Base-by-base conservation (phyloP, 495 filamentous ascomycete species). In the Hypoxylon crocopeplum region DNA sequence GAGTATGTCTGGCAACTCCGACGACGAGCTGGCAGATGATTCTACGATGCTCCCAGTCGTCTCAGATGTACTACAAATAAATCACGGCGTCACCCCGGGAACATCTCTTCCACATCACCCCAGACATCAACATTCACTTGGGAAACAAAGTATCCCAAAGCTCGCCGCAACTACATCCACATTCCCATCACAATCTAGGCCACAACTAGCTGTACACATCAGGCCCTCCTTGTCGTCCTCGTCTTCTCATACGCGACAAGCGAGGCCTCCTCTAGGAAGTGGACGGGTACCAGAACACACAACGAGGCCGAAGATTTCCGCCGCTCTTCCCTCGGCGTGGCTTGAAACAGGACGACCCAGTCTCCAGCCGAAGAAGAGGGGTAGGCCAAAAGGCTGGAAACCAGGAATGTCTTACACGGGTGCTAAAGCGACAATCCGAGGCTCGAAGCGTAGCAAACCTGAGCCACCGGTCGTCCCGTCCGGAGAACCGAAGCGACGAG, bases 371-470 rank as follows among this genome's bases (percentile, higher is more conserved):
- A 68, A 29, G 29, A 67, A 63, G 39, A 57, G 67, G 21, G 67
- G 69, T 8, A 62, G 69, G 10, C 69, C 67, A 15, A 72, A 64
- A 21, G 64, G 60, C 11, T 66, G 57, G 64, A 67, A 59, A 36
- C 41, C 58, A 17, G 56, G 52, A 29, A 56, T 37, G 15, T 44
- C 58, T 10, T 59, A 63, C 25, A 12, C 58, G 29, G 53, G n/a
- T n/a, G n/a, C n/a, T n/a, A n/a, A n/a, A n/a, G n/a, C n/a, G n/a
- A n/a, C n/a, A n/a, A n/a, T n/a, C n/a, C n/a, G 7, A 40, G 19
- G 51, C 37, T 33, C 36, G 7, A 53, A 36, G 32, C 40, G 55
- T 24, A 47, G 25, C 3, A 38, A 37, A 20, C 32, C 45, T 6
- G 54, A 20, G 20, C 55, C 44, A 33, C 15, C 25, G 17, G 48